Base-by-base conservation (phyloP, 805 yeast genomes). In the Candida golubevii region DNA sequence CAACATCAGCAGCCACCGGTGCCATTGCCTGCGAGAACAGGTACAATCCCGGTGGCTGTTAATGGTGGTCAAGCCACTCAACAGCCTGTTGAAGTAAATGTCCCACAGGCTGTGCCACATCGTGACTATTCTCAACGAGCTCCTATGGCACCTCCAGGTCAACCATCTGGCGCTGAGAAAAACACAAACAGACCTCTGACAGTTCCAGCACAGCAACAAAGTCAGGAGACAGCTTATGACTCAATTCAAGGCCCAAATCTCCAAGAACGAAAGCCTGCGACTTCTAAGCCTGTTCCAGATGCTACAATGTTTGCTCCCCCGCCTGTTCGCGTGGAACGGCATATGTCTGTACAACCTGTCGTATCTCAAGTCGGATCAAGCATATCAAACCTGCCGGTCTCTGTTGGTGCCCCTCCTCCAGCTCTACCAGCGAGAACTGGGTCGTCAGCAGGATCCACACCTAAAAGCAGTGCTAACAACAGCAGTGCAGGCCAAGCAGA, bases 291-390 rank as follows among this genome's bases (percentile, higher is more conserved):
- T 8, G 53, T 62, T 5, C 68, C 69, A 1, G 74, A 70, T 42
- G 64, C 71, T 2, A 51, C 60, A 7, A 48, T 59, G 32, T 67
- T 72, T 51, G 66, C 72, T 0, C 73, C 76, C 6, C 76, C 76
- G 4, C 74, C 74, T 2, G 48, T 67, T 29, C 11, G 32, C 11
- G 6, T 4, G 32, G n/a, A 29, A 10, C 23, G 23, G 23, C 4
- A 18, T 18, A 18, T 18, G 3, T 3, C 23, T 18, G 4, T 5
- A 18, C 23, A 18, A 18, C 23, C 23, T 18, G 23, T 18, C 23
- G 23, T 18, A 5, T 18, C 23, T 18, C 23, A 18, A 3, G 4
- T 18, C 5, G 23, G 23, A 18, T 18, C 23, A 18, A 18, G 3
- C 23, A 5, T 5, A 3, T 13, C 37, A 14, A 10, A 13, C 5